These are phyloP conservation scores for Talaromyces sp. DNA, from an alignment of 2,329 filamentous ascomycete genomes.

Conservation along the genomic window DNA sequence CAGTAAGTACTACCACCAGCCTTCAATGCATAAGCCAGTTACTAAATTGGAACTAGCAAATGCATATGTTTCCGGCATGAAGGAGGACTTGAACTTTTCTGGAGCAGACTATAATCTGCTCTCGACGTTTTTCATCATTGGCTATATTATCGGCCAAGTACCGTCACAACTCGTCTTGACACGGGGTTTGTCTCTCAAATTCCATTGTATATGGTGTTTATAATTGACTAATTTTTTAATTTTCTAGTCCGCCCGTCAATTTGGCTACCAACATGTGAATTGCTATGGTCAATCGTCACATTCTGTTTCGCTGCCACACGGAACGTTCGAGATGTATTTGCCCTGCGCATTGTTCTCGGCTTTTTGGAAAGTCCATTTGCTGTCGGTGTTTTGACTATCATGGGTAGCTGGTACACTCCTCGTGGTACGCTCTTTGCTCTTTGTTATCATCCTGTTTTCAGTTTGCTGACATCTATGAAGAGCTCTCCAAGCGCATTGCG, in stretches of 20 bases:
- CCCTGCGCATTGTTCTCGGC: constrained; percentile 17
- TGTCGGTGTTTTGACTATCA: constrained; percentile 17
- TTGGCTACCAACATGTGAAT: constrained; percentile 16
- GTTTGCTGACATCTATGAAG: constrained; percentile 4
- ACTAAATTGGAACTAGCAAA: constrained; percentile 2
- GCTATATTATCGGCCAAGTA: constrained; percentile 9
- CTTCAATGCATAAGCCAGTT: neutral
- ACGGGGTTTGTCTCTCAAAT: constrained; percentile 2
- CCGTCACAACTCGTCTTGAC: constrained; percentile 9
- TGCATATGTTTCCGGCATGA: constrained; percentile 12
- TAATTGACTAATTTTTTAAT: neutral
- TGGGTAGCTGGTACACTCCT: constrained; percentile 15
- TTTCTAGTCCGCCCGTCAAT: constrained; percentile 14
- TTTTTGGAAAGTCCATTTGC: constrained; percentile 16
- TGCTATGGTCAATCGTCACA: constrained; percentile 18
- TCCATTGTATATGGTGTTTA: neutral
- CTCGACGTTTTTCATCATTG: constrained; percentile 11
- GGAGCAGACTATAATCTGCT: constrained; percentile 11
- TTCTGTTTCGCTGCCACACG: constrained; percentile 19
- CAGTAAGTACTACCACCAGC: constrained; percentile 5
- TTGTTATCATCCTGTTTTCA: neutral
- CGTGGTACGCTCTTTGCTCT: constrained; percentile 3
- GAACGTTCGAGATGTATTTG: constrained; percentile 18
- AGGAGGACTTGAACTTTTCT: constrained; percentile 9
- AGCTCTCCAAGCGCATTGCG: constrained; percentile 19